Base-by-base conservation (phyloP, 371 early-diverging fungal species). In the Mortierella sp. region DNA sequence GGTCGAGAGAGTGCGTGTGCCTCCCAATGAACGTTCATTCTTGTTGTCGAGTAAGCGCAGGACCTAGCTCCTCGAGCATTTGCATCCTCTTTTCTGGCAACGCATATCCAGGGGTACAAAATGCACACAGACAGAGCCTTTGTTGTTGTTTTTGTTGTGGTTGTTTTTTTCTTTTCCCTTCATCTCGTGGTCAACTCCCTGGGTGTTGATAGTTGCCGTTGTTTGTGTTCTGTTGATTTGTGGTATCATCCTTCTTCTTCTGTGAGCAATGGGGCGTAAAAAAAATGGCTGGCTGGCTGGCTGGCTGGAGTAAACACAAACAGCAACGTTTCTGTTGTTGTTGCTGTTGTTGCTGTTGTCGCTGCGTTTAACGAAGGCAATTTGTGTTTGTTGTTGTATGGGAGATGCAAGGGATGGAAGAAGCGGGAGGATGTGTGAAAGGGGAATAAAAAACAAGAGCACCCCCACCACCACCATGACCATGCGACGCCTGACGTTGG, bases 181-280 rank as follows among this genome's bases (percentile, higher is more conserved):
- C 43, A n/a, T 40, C 6, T 40, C 6, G 43, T 40, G 43, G 48
- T 28, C 57, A 13, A 14, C 57, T 28, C 6, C 1, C 26, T n/a
- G 26, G 28, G 26, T 57, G 57, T 55, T 28, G 26, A 26, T 57
- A 26, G 57, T 57, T 57, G 13, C 14, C 9, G 26, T 55, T 26
- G 31, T 59, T 28, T 59, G 28, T 57, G 28, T 59, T 28, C 5
- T 59, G 28, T 59, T 59, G 34, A 11, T 16, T 10, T 31, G 59
- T 31, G 13, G 34, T 59, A 28, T 28, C 6, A 31, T 31, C 1
- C 48, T 46, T 31, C 14, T 59, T 31, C 34, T 13, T 59, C 2
- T 28, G 57, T 59, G 34, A 59, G 59, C 59, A 59, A 59, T 31
- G 59, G 59, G 59, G 28, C 59, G 31, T 59, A 31, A 59, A 59